These are phyloP conservation scores for Chara braunii DNA, from an alignment of 139 green algal species.

Conservation along the genomic window DNA sequence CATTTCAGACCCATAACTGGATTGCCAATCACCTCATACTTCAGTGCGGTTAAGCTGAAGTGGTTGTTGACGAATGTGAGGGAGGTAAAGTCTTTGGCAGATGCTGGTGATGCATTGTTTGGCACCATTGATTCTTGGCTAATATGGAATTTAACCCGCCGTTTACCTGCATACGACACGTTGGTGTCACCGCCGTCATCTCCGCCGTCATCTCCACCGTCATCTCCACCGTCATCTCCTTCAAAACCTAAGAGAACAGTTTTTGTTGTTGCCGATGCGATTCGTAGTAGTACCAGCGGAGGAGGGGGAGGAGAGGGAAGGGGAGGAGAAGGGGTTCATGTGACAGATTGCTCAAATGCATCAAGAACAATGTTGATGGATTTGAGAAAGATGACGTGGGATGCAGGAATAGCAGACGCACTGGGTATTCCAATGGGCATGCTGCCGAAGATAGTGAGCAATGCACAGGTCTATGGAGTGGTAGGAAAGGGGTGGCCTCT, in stretches of 20 bases:
- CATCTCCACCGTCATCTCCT: too few species aligned
- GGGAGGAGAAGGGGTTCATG: too few species aligned
- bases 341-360: conserved; percentile 91
- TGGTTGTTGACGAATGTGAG: conserved; percentile 86
- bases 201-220: too few species aligned
- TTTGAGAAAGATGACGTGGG: conserved; percentile 67
- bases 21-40: conserved; percentile 92
- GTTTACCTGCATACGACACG: too few species aligned
- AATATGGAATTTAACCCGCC: conserved; percentile 90
- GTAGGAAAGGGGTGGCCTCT: conserved; percentile 43
- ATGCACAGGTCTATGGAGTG: conserved; percentile 14
- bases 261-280: too few species aligned
- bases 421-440: conserved; percentile 55
- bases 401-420: conserved; percentile 48
- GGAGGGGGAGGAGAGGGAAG: too few species aligned
- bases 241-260: too few species aligned
- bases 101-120: conserved; percentile 48
- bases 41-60: conserved; percentile 82
- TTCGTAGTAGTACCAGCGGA: too few species aligned
- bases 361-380: conserved; percentile 87
- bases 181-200: too few species aligned
- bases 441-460: conserved; percentile 58
- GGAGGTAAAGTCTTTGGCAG: conserved; percentile 51
- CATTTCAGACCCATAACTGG: conserved; percentile 68
- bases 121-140: conserved; percentile 96